phyloP scores from a whole-genome alignment of 352 stramenopile genomes.

The Thalassiosira ordinaria region DNA sequence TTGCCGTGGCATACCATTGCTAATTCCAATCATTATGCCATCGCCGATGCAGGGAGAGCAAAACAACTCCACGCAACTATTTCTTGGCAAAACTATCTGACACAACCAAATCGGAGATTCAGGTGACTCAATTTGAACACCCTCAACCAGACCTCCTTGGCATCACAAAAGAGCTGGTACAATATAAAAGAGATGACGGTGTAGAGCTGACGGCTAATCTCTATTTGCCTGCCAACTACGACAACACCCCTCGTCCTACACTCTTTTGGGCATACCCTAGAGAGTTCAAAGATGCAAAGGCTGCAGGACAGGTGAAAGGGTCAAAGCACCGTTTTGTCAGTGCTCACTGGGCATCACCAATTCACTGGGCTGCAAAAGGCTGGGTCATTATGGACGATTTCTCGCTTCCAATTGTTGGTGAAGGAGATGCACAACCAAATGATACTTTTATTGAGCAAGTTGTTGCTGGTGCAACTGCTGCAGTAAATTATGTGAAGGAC shows the following conservation, averaged over 20 bases:
- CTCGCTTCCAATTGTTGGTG: slow-evolving; percentile 49
- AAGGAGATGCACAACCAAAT: slow-evolving; percentile 58
- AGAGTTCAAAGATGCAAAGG: slow-evolving; percentile 56
- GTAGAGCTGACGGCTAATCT: slow-evolving; percentile 58
- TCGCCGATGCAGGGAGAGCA: slow-evolving; percentile 38
- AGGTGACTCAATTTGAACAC: slow-evolving; percentile 56
- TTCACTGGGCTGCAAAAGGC: slow-evolving; percentile 58
- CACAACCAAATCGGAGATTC: slow-evolving; percentile 18
- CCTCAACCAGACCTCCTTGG: slow-evolving; percentile 57
- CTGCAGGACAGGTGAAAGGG: slow-evolving; percentile 58
- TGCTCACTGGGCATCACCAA: slow-evolving; percentile 54
- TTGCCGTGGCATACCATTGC: no score
- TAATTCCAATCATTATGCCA: no score
- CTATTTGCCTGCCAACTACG: slow-evolving; percentile 56
- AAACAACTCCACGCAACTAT: slow-evolving; percentile 48
- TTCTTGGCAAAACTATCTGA: slow-evolving; percentile 46
- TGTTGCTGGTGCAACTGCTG: slow-evolving; percentile 49
- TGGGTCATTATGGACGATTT: slow-evolving; percentile 64
- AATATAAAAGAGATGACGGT: slow-evolving; percentile 55
- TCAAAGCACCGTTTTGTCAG: slow-evolving; percentile 49
- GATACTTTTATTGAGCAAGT: slow-evolving; percentile 64
- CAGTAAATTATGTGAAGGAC: slow-evolving; percentile 49
- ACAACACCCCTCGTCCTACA: slow-evolving; percentile 48
- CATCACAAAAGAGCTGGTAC: slow-evolving; percentile 55
- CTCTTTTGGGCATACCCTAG: slow-evolving; percentile 60